Base-by-base conservation (phyloP, 208 protist species). In the Angomonas ambiguus region DNA sequence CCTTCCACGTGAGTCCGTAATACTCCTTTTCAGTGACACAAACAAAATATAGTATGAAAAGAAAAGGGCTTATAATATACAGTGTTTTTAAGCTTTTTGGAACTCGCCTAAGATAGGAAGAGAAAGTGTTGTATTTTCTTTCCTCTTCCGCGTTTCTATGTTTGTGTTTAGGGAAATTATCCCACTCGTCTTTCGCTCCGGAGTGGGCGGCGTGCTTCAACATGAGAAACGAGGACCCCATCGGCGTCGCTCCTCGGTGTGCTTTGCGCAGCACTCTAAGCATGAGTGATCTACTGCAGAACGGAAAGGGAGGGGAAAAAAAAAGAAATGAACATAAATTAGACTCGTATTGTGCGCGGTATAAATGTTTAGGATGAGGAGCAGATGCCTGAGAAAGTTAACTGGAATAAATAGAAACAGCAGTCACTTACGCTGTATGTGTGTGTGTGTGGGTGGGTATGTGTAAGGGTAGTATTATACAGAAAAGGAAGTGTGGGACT, bases 1-100 rank as follows among this genome's bases (percentile, higher is more conserved):
- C 34, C 18, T 6, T 61, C 55, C 20, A 41, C 55, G 55, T 22
- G 13, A 61, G 58, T n/a, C 38, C 22, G 58, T 42, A 42, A 28
- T 32, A 49, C 13, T 63, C 33, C 38, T 4, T 42, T 18, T 63
- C 32, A 20, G 58, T 63, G 8, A 41, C 10, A 24, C 10, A 53
- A 8, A 53, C 3, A 53, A 53, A 53, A 5, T 24, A 53, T 5
- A 53, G 3, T 5, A 53, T 8, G 16, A 53, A 53, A 3, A 53
- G 45, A 13, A 53, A 24, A 3, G 45, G 45, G 24, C 45, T 53
- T 5, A 53, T 22, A 13, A 53, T 20, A 20, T 53, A 53, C 3
- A 53, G 24, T 5, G 24, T 5, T n/a, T 3, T 5, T 27, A 53
- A 8, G 45, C 18, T 27, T n/a, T 4, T n/a, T 3, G 45, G 45